Evolutionary conservation across 2,329 filamentous ascomycete genomes (phyloP), one percentile per base, ranked within the genome.

Genomic region (Aspergillus spinulosporus): DNA sequence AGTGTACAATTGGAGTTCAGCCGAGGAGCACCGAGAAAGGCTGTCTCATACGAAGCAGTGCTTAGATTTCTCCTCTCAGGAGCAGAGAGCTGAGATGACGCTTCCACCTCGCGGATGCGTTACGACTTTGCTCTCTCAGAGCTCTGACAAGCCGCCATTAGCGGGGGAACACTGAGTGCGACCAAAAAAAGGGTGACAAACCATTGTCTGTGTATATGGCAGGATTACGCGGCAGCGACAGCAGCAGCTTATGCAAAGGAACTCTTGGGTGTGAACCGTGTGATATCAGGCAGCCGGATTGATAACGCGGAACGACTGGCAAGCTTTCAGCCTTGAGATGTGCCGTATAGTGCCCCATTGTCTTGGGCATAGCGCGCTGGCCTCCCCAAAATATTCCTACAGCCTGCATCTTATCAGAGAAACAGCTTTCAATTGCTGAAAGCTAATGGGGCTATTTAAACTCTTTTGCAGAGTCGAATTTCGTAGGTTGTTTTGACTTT

Each of bases 241-340:
- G 52, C 52, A 4, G 52, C 52, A 7, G 52, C 52, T n/a, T 55
- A 44, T 7, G 52, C 46, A 21, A 55, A 55, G 31, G 47, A 50
- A 9, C 42, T 55, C 21, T 47, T 50, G 8, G 39, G 47, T 5
- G 26, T 49, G 5, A 21, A 12, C 44, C 15, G 43, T 26, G 4
- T 36, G 34, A 21, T 49, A 28, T 49, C 47, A 4, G 36, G 47
- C 34, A 21, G 11, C 14, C 37, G 40, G 34, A 21, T 4, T 49
- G 12, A 37, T 15, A 49, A 28, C 8, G 21, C 43, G 9, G 43
- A 45, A 28, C 34, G 34, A 37, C n/a, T 37, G 34, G 34, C 9
- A 4, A 37, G 34, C n/a, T 37, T 37, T 12, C 11, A 37, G 34
- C 11, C 34, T 21, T 21, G 21, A 21, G 21, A 21, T 21, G 21